Conservation (phyloP, 2,329 filamentous ascomycete species). For the Calycina marina region DNA sequence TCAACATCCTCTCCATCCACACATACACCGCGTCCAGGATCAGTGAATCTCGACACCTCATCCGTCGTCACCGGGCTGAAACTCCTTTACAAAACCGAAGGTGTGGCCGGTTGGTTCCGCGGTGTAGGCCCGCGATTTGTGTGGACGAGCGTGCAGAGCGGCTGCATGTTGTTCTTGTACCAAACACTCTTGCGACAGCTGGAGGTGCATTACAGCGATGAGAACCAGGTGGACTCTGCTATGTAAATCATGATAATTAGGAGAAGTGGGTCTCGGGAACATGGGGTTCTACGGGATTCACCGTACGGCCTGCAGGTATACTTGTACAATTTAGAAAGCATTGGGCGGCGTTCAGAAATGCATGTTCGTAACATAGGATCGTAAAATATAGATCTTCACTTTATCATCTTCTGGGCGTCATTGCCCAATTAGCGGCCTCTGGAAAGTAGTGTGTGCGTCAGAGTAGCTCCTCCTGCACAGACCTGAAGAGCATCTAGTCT, state of each 20-base stretch:
- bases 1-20: constrained; percentile 85
- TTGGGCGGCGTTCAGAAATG: constrained; percentile 18
- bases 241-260: constrained; percentile 14
- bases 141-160: constrained; percentile 95
- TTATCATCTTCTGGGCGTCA: no score
- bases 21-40: constrained; percentile 63
- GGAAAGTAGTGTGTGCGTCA: no score
- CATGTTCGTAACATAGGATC: constrained; percentile 9
- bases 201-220: constrained; percentile 29
- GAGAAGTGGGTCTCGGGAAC: no score
- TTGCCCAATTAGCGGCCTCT: no score
- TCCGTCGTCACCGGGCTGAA: constrained; percentile 73
- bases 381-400: constrained; percentile 20
- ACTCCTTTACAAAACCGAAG: constrained; percentile 83
- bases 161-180: constrained; percentile 92
- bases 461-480: no score
- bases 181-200: constrained; percentile 73
- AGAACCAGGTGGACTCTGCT: constrained; percentile 11
- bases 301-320: no score
- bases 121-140: constrained; percentile 85
- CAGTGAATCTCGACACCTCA: constrained; percentile 71
- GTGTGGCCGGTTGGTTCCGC: constrained; percentile 79
- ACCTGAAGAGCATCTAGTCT: no score
- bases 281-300: constrained; percentile 1
- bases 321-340: constrained; percentile 14